These are phyloP conservation scores for Waltiozyma sp. DNA, from an alignment of 1,139 yeast genomes.

Conservation along the genomic window DNA sequence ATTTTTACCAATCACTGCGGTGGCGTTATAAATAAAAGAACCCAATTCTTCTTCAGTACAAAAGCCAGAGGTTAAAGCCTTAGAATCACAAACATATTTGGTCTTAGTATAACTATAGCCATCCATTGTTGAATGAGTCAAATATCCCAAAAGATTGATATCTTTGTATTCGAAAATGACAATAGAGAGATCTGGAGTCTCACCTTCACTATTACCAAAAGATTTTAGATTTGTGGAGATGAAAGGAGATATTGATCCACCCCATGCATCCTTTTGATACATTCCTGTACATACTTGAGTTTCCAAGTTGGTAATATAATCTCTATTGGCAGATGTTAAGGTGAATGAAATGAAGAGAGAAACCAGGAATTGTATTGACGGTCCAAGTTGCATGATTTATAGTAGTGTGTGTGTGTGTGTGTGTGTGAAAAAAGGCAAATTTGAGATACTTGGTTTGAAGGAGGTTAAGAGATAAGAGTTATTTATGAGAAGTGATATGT, in stretches of 20 bases:
- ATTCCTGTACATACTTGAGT: slow-evolving; percentile 82
- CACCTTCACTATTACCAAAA: slow-evolving; percentile 17
- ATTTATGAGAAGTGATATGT: too few relatives aligned
- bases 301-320: slow-evolving; percentile 32
- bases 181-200: slow-evolving; percentile 38
- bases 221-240: slow-evolving; percentile 41
- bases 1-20: slow-evolving; percentile 24
- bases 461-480: too few relatives aligned
- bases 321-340: slow-evolving; percentile 33
- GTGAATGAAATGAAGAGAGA: not conserved
- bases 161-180: slow-evolving; percentile 82
- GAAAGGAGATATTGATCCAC: slow-evolving; percentile 60
- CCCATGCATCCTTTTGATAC: slow-evolving; percentile 82
- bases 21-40: slow-evolving; percentile 42
- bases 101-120: slow-evolving; percentile 20
- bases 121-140: not conserved
- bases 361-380: too few relatives aligned
- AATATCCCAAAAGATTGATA: slow-evolving; percentile 52
- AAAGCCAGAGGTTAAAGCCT: slow-evolving; percentile 44
- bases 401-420: too few relatives aligned
- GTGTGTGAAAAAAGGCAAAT: too few relatives aligned
- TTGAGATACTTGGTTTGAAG: too few relatives aligned
- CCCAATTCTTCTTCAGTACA: slow-evolving; percentile 52
- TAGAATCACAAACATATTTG: slow-evolving; percentile 67
- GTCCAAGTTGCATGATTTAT: too few relatives aligned